A percentile compares a stretch with the other conserved stretches of the same genome.
These are phyloP conservation scores for Craterostigma plantagineum DNA, from an alignment of 257 asterid genomes.

Conservation along the genomic window DNA sequence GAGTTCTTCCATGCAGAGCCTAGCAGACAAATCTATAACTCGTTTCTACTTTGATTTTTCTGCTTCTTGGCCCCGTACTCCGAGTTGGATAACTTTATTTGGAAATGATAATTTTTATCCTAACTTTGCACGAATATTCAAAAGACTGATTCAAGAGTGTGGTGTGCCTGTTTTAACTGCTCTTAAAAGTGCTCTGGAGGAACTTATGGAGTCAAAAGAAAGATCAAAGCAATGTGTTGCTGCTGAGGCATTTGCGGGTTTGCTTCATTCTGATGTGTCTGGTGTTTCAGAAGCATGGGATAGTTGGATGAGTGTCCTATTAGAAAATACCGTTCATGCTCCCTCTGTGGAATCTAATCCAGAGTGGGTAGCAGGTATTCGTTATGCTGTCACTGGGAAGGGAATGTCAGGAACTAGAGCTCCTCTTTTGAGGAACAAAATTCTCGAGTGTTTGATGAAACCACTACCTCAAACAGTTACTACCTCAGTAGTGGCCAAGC, in stretches of 20 bases:
- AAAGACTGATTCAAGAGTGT: constrained; percentile 90
- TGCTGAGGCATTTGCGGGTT: constrained; percentile 94
- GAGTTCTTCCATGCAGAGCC: constrained; percentile 62
- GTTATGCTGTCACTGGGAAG: constrained; percentile 93
- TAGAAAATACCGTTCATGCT: constrained; percentile 59
- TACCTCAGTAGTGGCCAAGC: constrained; percentile 75
- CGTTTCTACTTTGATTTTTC: constrained; percentile 94
- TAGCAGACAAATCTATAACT: constrained; percentile 86
- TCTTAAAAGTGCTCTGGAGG: constrained; percentile 50
- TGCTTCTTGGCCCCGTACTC: constrained; percentile 98
- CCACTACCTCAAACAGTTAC: constrained; percentile 62
- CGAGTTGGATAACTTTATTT: constrained; percentile 82
- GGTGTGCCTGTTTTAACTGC: constrained; percentile 73
- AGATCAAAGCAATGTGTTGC: constrained; percentile 99
- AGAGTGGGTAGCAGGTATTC: constrained; percentile 88
- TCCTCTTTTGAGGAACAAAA: constrained; percentile 65
- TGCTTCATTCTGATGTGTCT: constrained; percentile 75
- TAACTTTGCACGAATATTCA: constrained; percentile 78
- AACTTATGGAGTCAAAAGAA: constrained; percentile 73
- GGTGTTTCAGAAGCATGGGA: constrained; percentile 95
- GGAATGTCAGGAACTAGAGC: constrained; percentile 71
- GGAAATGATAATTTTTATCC: constrained; percentile 79
- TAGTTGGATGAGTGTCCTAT: constrained; percentile 62
- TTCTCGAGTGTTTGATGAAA: constrained; percentile 79
- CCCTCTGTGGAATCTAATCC: constrained; percentile 91